These are phyloP conservation scores for Botrytis squamosa DNA, from an alignment of 2,329 filamentous ascomycete species.

Conservation along the genomic window DNA sequence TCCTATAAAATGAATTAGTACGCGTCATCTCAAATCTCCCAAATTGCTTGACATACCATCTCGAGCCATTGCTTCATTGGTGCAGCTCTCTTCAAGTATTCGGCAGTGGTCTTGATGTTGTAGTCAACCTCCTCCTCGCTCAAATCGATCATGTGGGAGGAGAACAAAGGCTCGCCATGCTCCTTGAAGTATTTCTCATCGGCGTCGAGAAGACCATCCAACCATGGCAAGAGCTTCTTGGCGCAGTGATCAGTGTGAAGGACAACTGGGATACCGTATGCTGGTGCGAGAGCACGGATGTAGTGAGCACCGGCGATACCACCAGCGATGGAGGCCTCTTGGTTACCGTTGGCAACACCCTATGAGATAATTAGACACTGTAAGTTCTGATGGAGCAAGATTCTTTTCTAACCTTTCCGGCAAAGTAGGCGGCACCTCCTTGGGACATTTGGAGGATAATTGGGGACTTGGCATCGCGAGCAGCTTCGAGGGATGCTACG, in stretches of 20 bases:
- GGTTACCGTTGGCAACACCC: constrained; percentile 79
- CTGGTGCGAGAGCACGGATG: constrained; percentile 81
- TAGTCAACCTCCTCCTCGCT: constrained; percentile 86
- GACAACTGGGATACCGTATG: constrained; percentile 87
- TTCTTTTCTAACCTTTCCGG: constrained; percentile 63
- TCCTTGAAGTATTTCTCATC: constrained; percentile 95
- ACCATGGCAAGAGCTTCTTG: constrained; percentile 98
- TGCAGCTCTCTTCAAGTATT: constrained; percentile 90
- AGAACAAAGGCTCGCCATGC: constrained; percentile 90
- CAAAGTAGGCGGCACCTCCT: constrained; percentile 90
- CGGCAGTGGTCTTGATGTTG: constrained; percentile 89
- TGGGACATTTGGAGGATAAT: constrained; percentile 93
- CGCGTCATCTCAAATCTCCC: neutral
- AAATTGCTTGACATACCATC: constrained; percentile 62
- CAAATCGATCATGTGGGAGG: constrained; percentile 97
- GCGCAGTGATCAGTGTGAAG: constrained; percentile 98
- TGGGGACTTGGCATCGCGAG: constrained; percentile 85
- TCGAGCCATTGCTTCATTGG: constrained; percentile 99
- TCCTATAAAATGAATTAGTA: constrained; percentile 47
- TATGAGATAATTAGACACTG: constrained; percentile 31
- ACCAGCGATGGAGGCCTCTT: constrained; percentile 85
- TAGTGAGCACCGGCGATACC: constrained; percentile 88
- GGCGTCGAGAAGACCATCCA: constrained; percentile 91
- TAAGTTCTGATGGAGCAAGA: neutral
- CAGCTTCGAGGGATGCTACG: constrained; percentile 88